Evolutionary conservation across 176 grass and related monocot species (phyloP).

Genomic region (Phoenix dactylifera): DNA sequence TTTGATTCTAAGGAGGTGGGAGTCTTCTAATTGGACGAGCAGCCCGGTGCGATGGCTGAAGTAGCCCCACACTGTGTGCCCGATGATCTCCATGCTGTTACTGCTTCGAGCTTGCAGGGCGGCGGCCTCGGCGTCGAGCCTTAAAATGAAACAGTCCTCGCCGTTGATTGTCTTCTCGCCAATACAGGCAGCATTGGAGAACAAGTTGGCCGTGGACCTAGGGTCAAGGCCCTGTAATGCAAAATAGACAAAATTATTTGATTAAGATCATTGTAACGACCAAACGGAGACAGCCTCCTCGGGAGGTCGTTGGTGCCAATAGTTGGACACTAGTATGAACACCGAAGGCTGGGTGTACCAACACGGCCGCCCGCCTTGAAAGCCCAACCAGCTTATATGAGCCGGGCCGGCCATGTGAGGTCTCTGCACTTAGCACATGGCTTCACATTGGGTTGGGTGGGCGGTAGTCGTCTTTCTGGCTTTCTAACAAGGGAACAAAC

Average conservation of each 20-base stretch:
- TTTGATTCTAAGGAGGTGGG: slow-evolving; percentile 14
- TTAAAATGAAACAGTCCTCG: slow-evolving; percentile 22
- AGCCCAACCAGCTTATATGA: no score
- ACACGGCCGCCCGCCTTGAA: no score
- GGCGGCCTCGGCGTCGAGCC: slow-evolving; percentile 9
- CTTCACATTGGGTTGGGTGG: no score
- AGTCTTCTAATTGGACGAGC: slow-evolving; percentile 21
- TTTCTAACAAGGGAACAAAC: no score
- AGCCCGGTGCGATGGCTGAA: slow-evolving; percentile 20
- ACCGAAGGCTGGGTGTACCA: no score
- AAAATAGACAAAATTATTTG: not conserved
- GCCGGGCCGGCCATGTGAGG: no score
- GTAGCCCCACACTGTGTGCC: slow-evolving; percentile 19
- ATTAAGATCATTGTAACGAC: no score
- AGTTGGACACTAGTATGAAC: no score
- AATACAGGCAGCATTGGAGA: slow-evolving; percentile 10
- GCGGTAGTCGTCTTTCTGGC: no score
- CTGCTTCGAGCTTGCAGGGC: slow-evolving; percentile 12
- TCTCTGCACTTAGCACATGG: no score
- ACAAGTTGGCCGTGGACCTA: slow-evolving; percentile 13
- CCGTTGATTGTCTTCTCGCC: slow-evolving; percentile 17
- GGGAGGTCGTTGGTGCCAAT: no score
- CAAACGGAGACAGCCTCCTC: no score
- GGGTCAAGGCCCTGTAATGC: slow-evolving; percentile 17
- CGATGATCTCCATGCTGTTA: slow-evolving; percentile 14